These are phyloP conservation scores for Aaosphaeria pasadenensis DNA, from an alignment of 2,329 filamentous ascomycete species.

Conservation along the genomic window DNA sequence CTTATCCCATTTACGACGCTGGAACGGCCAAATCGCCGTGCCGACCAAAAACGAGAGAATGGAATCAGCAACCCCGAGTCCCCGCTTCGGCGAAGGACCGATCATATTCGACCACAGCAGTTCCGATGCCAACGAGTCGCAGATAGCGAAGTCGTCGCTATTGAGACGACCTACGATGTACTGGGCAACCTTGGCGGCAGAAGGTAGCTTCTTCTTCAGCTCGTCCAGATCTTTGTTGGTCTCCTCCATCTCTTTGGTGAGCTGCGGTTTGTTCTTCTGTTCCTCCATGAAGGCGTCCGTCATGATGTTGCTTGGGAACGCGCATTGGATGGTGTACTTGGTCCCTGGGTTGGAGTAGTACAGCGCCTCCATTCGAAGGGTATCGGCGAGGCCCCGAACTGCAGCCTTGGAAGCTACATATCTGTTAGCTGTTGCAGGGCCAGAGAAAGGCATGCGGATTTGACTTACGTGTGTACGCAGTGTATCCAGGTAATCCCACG, in stretches of 20 bases:
- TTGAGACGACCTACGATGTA: conserved; percentile 15
- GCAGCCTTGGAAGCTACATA: conserved; percentile 6
- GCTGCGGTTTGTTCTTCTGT: conserved; percentile 20
- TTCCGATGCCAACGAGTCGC: conserved; percentile 10
- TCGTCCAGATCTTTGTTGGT: conserved; percentile 8
- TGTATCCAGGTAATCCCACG: conserved; percentile 18
- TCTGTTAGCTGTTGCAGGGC: no score
- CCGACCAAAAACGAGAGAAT: conserved; percentile 3
- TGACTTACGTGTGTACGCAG: conserved; percentile 13
- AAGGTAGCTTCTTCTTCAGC: conserved; percentile 15
- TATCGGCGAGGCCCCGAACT: conserved; percentile 20
- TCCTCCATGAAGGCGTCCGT: conserved; percentile 19
- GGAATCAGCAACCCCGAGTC: conserved; percentile 6
- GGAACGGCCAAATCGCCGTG: conserved; percentile 2
- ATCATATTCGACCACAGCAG: conserved; percentile 19
- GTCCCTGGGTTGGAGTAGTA: conserved; percentile 13
- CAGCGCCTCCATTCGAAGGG: conserved; percentile 20
- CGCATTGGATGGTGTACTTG: conserved; percentile 20
- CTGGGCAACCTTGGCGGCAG: conserved; percentile 15
- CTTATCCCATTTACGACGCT: not conserved
- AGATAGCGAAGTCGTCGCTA: conserved; percentile 22
- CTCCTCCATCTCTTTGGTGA: conserved; percentile 26
- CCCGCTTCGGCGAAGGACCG: conserved; percentile 20
- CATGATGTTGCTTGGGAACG: conserved; percentile 22
- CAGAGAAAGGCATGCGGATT: not conserved